Percentiles rank a stretch among this genome's conserved stretches.
Conservation (phyloP, 2,329 filamentous ascomycete genomes). For the Amauroascus niger region DNA sequence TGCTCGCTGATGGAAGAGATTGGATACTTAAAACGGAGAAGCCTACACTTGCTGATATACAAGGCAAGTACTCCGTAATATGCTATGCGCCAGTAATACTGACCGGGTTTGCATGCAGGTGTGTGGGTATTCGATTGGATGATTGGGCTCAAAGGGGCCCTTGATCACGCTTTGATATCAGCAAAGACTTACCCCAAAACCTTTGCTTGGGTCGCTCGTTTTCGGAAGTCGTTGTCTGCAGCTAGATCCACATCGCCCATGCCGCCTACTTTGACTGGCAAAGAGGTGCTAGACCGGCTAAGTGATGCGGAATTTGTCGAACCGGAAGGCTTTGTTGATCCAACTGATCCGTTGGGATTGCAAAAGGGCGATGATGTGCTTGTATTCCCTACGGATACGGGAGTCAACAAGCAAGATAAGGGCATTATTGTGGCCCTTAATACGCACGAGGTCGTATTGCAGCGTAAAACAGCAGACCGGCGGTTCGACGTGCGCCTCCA, state of each 20-base stretch:
- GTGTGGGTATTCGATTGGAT: slow-evolving; percentile 62
- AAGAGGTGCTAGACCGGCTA: slow-evolving; percentile 27
- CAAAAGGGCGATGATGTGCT: slow-evolving; percentile 46
- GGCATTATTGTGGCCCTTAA: slow-evolving; percentile 48
- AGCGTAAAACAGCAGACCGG: slow-evolving; percentile 37
- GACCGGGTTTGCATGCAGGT: slow-evolving; percentile 26
- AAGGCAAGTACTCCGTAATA: slow-evolving; percentile 37
- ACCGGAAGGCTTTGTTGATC: slow-evolving; percentile 37
- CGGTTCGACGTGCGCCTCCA: slow-evolving; percentile 46
- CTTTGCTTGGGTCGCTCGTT: slow-evolving; percentile 57
- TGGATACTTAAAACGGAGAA: slow-evolving; percentile 51
- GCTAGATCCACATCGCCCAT: slow-evolving; percentile 36
- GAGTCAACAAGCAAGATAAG: slow-evolving; percentile 48
- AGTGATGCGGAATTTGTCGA: slow-evolving; percentile 39
- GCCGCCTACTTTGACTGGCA: slow-evolving; percentile 42
- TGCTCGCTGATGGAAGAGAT: slow-evolving; percentile 56
- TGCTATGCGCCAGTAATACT: background rate
- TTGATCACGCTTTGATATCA: slow-evolving; percentile 47
- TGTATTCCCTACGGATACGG: slow-evolving; percentile 55
- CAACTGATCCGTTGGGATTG: slow-evolving; percentile 45
- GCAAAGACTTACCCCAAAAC: slow-evolving; percentile 47
- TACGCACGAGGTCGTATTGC: slow-evolving; percentile 49
- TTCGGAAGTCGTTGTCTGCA: slow-evolving; percentile 41
- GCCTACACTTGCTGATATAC: slow-evolving; percentile 56
- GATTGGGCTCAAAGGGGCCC: slow-evolving; percentile 44